Conservation (phyloP, 2,329 filamentous ascomycete genomes). For the Xylariomycetidae sp. region DNA sequence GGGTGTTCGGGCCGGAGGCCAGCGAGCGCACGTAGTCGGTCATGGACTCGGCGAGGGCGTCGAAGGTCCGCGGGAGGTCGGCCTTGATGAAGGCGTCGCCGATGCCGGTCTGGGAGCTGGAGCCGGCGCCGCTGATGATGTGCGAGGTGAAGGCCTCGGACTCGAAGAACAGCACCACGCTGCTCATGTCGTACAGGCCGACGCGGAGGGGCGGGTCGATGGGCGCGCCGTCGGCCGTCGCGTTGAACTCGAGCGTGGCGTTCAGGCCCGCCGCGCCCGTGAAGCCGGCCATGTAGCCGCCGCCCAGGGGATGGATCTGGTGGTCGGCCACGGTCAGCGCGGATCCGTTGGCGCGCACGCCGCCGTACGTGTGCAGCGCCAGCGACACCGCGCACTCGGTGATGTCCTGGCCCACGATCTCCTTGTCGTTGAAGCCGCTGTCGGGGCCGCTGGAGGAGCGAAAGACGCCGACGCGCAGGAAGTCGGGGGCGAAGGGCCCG, state of each 20-base stretch:
- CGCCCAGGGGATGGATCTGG: constrained; percentile 1
- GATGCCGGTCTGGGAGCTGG: constrained; percentile 4
- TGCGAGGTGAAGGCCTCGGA: constrained; percentile 5
- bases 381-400: constrained; percentile 9
- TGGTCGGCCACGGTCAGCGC: constrained; percentile 2
- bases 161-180: constrained; percentile 6
- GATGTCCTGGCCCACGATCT: constrained; percentile 5
- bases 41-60: constrained; percentile 6
- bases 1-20: constrained; percentile 4
- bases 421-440: constrained; percentile 3
- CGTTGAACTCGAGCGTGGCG: constrained; percentile 4
- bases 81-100: constrained; percentile 6
- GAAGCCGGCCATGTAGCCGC: neutral
- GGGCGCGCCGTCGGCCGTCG: constrained; percentile 3
- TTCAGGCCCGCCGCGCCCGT: neutral
- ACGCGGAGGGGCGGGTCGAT: constrained; percentile 4
- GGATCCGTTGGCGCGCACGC: constrained; percentile 8
- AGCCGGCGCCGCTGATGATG: constrained; percentile 4
- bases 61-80: constrained; percentile 3
- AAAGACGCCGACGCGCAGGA: constrained; percentile 7
- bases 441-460: constrained; percentile 3
- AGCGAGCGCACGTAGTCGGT: constrained; percentile 9
- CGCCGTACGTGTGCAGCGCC: constrained; percentile 6
- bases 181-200: constrained; percentile 5
- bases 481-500: constrained; percentile 3